A percentile compares a stretch with the other conserved stretches of the same genome.
Conservation (phyloP, 2,329 filamentous ascomycete genomes). For the Corinectria fuckeliana region DNA sequence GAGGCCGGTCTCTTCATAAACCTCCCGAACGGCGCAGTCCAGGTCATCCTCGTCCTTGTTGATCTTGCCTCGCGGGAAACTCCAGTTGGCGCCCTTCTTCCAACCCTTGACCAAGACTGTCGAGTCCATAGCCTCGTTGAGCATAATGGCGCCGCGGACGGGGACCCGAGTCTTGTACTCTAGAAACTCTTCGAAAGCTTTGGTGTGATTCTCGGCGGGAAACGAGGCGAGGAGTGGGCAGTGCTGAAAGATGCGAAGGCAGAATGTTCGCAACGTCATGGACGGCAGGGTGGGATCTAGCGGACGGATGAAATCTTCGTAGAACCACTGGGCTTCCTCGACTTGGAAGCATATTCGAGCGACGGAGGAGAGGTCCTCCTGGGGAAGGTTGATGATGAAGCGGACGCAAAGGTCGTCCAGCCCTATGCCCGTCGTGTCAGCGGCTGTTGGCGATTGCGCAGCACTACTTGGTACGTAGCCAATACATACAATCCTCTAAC, state of each 20-base stretch:
- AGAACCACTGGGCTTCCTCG: conserved; percentile 99
- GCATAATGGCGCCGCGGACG: conserved; percentile 89
- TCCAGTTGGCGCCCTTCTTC: conserved; percentile 97
- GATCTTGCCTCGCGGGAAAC: conserved; percentile 96
- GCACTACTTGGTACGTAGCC: neutral
- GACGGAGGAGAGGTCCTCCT: conserved; percentile 87
- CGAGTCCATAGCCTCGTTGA: conserved; percentile 94
- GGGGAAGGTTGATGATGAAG: conserved; percentile 96
- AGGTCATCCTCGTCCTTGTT: conserved; percentile 96
- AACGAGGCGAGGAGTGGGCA: conserved; percentile 87
- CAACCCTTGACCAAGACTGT: conserved; percentile 94
- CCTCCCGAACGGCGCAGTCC: conserved; percentile 91
- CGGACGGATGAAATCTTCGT: conserved; percentile 98
- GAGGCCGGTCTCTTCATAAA: conserved; percentile 94
- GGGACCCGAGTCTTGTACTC: conserved; percentile 95
- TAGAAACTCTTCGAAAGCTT: conserved; percentile 90
- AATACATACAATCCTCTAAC: conserved; percentile 81
- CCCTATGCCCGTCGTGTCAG: conserved; percentile 61
- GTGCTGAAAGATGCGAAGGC: conserved; percentile 89
- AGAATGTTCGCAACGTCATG: conserved; percentile 84
- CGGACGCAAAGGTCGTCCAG: conserved; percentile 97
- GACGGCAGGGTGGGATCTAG: conserved; percentile 84
- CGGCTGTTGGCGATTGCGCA: conserved; percentile 15
- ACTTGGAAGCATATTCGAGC: conserved; percentile 98
- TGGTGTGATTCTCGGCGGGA: conserved; percentile 76